These are phyloP conservation scores for Coniella vitis DNA, from an alignment of 2,329 filamentous ascomycete species.

Conservation along the genomic window DNA sequence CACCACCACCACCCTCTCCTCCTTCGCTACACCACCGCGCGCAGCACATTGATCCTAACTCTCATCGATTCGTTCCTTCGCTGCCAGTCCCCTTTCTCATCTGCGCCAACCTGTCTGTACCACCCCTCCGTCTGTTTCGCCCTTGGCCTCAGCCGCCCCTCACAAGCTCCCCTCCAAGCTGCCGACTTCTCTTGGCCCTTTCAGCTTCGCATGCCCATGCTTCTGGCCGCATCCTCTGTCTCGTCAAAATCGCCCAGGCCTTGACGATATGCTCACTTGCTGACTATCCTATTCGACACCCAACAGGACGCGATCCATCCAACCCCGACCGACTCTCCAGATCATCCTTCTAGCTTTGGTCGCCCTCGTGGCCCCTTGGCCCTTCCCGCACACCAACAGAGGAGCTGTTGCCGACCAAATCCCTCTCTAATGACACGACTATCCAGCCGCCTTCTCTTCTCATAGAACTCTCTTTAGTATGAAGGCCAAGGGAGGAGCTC, in stretches of 20 bases:
- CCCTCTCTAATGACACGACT: conserved; percentile 12
- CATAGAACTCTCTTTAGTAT: conserved; percentile 6
- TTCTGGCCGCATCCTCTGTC: neutral
- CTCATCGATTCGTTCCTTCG: neutral
- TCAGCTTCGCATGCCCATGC: neutral
- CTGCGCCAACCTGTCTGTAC: neutral
- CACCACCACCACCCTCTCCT: neutral
- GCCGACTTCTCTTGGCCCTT: neutral
- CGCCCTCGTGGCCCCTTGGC: neutral
- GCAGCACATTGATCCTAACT: neutral
- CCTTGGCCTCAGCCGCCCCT: neutral
- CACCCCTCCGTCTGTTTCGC: neutral
- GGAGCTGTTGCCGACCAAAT: conserved; percentile 11
- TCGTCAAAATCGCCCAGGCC: neutral
- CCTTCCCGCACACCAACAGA: conserved; percentile 7
- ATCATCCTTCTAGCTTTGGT: neutral
- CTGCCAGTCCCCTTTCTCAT: neutral
- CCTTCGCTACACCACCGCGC: neutral
- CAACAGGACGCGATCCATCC: conserved; percentile 8
- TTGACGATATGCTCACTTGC: neutral
- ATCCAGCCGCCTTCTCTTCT: conserved; percentile 2
- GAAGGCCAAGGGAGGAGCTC: conserved; percentile 26
- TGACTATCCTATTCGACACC: conserved; percentile 3
- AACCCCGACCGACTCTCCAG: neutral
- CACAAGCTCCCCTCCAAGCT: conserved; percentile 1